A percentile compares a stretch with the other conserved stretches of the same genome.
phyloP scores from a whole-genome alignment of 331 rosid species.

The Erythrophleum ivorense region DNA sequence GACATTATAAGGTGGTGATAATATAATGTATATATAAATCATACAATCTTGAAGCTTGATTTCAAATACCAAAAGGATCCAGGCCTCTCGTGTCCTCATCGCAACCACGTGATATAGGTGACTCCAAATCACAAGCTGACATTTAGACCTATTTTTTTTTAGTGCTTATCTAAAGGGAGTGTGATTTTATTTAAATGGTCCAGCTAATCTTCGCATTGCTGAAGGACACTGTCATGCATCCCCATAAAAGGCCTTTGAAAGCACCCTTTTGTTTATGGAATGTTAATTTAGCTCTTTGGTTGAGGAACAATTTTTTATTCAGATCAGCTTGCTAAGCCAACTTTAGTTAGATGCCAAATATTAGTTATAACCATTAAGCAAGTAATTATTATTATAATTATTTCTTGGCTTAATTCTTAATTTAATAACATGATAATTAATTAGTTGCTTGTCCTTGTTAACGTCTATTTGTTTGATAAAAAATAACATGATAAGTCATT shows the following conservation, averaged over 20 bases:
- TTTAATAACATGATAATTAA: neutral
- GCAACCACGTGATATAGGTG: slow-evolving; percentile 43
- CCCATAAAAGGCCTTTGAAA: neutral
- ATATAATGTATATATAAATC: no score
- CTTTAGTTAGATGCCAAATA: neutral
- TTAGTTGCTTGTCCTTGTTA: neutral
- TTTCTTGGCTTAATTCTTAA: neutral
- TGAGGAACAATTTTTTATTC: neutral
- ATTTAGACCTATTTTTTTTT: neutral
- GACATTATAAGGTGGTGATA: neutral
- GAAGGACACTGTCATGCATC: neutral
- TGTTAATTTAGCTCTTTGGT: neutral
- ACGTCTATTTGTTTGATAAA: no score
- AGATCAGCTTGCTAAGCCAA: neutral
- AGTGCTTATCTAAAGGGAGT: neutral
- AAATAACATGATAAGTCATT: no score
- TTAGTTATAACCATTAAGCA: neutral
- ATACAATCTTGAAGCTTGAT: neutral
- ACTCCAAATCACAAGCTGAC: slow-evolving; percentile 27
- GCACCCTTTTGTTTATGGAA: neutral
- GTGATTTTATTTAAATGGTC: slow-evolving; percentile 17
- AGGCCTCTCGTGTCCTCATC: neutral
- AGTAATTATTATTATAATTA: no score
- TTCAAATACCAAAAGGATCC: neutral
- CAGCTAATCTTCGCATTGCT: neutral